Base-by-base conservation (phyloP, 768 basidiomycete genomes). In the Artomyces pyxidatus region DNA sequence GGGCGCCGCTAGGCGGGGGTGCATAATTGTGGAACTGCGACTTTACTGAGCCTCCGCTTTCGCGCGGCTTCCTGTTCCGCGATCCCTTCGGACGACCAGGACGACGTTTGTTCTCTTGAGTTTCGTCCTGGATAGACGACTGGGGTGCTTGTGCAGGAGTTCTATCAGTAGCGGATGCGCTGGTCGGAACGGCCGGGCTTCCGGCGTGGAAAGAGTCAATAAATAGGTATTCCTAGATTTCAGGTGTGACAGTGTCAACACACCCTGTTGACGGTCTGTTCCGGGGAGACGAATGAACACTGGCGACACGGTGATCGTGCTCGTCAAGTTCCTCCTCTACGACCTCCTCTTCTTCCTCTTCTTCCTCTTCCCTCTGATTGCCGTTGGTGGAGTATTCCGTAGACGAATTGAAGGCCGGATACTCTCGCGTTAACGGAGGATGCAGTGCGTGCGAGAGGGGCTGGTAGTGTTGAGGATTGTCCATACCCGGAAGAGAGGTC, bases 71-170 rank as follows among this genome's bases (percentile, higher is more conserved):
- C 54, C 81, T 74, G 58, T 85, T 88, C 63, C 88, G 87, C 12
- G 86, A 88, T 23, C 87, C 87, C 52, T 83, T 73, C 28, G 87
- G 87, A 52, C 87, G 78, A 55, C 87, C 87, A 22, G 86, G 86
- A 39, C 81, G 79, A 45, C 87, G 78, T 65, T 87, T 87, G 53
- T 70, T 71, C 30, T 76, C 72, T 0, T 32, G 64, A 50, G 60
- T 65, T 52, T 71, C 65, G 51, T 32, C 62, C 59, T 28, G 52
- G 47, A 12, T 50, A 35, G n/a, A n/a, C 6, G 56, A 32, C 58
- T 37, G 60, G 48, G 11, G 53, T 14, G 65, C 53, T 40, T 63
- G 66, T 39, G 61, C 38, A 51, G 68, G 58, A 26, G 55, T 47
- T 46, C 47, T 53, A 47, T 46, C 48, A 59, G 55, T 59, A 62